Percentiles rank a stretch among this genome's conserved stretches.
These are phyloP conservation scores for Amaranthus palmeri DNA, from an alignment of 148 eudicot species.

Conservation along the genomic window DNA sequence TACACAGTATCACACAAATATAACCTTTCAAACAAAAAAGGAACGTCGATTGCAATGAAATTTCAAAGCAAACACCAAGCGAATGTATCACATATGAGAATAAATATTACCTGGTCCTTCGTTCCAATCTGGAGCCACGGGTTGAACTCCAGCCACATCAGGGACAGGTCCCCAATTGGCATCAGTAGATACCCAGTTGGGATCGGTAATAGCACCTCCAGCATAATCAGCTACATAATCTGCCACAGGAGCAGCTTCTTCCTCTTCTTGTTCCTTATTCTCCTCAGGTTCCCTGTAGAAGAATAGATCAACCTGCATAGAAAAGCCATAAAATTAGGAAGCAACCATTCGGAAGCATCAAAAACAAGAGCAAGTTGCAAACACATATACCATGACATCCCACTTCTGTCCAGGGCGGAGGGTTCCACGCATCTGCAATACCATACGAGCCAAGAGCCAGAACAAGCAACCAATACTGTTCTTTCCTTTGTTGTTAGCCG, in stretches of 20 bases:
- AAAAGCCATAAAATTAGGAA: neutral
- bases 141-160: conserved; percentile 19
- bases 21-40: neutral
- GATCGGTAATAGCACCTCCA: conserved; percentile 28
- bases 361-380: neutral
- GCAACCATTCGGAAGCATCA: neutral
- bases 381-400: conserved; percentile 57
- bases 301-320: conserved; percentile 68
- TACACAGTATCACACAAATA: neutral
- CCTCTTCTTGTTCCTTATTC: conserved; percentile 58
- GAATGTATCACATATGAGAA: neutral
- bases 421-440: conserved; percentile 65
- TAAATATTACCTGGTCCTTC: conserved; percentile 28
- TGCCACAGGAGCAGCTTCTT: conserved; percentile 36
- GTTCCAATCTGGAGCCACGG: conserved; percentile 28
- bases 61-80: neutral
- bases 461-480: conserved; percentile 68
- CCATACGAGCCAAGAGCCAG: conserved; percentile 77
- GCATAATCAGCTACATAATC: conserved; percentile 45
- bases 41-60: neutral
- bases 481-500: conserved; percentile 79
- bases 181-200: conserved; percentile 37
- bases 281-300: conserved; percentile 85
- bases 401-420: conserved; percentile 57
- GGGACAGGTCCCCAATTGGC: conserved; percentile 20